Conservation (phyloP, 2,329 filamentous ascomycete genomes). For the Hypoxylon sp. region DNA sequence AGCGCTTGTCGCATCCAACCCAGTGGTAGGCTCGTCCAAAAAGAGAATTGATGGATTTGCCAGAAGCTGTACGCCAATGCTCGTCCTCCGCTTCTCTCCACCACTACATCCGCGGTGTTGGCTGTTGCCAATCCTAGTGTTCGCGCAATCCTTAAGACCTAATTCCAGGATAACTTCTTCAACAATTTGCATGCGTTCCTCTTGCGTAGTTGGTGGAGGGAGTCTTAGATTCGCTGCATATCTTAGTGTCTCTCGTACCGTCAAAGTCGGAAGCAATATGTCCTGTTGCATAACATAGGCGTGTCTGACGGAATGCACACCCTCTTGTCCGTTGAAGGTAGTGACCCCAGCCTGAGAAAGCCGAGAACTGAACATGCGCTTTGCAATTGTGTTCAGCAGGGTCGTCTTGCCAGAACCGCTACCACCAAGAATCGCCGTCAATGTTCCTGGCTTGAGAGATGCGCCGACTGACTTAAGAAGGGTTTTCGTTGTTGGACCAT, state of each 20-base stretch:
- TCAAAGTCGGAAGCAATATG: slow-evolving; percentile 75
- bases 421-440: slow-evolving; percentile 80
- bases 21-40: slow-evolving; percentile 81
- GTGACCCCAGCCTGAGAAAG: slow-evolving; percentile 62
- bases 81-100: slow-evolving; percentile 79
- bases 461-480: slow-evolving; percentile 72
- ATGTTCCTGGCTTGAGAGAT: slow-evolving; percentile 68
- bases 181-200: slow-evolving; percentile 70
- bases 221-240: slow-evolving; percentile 78
- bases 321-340: slow-evolving; percentile 67
- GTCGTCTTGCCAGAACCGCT: slow-evolving; percentile 79
- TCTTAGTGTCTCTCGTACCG: slow-evolving; percentile 76
- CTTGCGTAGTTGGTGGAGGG: slow-evolving; percentile 66
- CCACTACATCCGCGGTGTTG: slow-evolving; percentile 80
- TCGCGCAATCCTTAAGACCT: slow-evolving; percentile 78
- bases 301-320: slow-evolving; percentile 64
- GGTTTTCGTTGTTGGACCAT: slow-evolving; percentile 52
- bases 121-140: slow-evolving; percentile 76
- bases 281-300: slow-evolving; percentile 83
- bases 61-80: slow-evolving; percentile 81
- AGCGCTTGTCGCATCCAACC: slow-evolving; percentile 79
- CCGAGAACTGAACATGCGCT: slow-evolving; percentile 67
- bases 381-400: slow-evolving; percentile 74
- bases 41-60: slow-evolving; percentile 81
- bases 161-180: slow-evolving; percentile 81